These are phyloP conservation scores for Sugiyamaella mastotermitis DNA, from an alignment of 805 yeast genomes.

Conservation along the genomic window DNA sequence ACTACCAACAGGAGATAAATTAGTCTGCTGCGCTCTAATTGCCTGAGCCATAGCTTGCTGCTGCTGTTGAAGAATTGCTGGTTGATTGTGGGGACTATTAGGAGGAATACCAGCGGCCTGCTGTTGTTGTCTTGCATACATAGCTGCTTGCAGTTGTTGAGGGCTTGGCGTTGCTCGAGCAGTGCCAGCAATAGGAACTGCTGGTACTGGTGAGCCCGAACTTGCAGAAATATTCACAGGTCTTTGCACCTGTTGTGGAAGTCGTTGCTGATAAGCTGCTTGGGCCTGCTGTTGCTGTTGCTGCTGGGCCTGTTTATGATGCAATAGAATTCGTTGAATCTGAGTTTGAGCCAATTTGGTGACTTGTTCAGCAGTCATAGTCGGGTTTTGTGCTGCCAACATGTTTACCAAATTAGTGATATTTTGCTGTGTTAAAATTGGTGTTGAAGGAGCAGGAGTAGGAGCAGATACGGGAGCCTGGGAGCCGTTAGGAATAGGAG, in stretches of 20 bases:
- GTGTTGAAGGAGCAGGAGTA: conserved; percentile 6
- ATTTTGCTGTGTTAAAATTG: conserved; percentile 17
- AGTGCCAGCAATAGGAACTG: background rate
- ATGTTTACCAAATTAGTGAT: conserved; percentile 20
- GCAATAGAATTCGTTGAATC: conserved; percentile 25
- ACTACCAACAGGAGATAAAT: no score
- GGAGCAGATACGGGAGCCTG: conserved; percentile 6
- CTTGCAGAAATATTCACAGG: conserved; percentile 1
- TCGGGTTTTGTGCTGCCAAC: conserved; percentile 24
- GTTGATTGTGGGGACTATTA: conserved; percentile 7
- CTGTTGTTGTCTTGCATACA: conserved; percentile 6
- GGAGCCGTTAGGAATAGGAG: background rate
- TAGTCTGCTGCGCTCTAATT: no score
- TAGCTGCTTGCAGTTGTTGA: conserved; percentile 9
- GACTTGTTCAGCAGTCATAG: conserved; percentile 29
- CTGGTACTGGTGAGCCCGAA: background rate
- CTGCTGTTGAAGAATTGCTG: conserved; percentile 10
- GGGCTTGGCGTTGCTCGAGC: conserved; percentile 5
- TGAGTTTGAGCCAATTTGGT: conserved; percentile 29
- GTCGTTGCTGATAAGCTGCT: conserved; percentile 6
- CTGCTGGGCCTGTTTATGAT: conserved; percentile 21
- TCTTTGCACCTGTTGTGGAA: background rate
- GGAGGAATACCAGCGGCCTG: conserved; percentile 3
- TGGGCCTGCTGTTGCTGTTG: conserved; percentile 12
- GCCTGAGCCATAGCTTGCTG: conserved; percentile 17